phyloP scores from a whole-genome alignment of 345 rosid genomes.

The Geranium brycei region DNA sequence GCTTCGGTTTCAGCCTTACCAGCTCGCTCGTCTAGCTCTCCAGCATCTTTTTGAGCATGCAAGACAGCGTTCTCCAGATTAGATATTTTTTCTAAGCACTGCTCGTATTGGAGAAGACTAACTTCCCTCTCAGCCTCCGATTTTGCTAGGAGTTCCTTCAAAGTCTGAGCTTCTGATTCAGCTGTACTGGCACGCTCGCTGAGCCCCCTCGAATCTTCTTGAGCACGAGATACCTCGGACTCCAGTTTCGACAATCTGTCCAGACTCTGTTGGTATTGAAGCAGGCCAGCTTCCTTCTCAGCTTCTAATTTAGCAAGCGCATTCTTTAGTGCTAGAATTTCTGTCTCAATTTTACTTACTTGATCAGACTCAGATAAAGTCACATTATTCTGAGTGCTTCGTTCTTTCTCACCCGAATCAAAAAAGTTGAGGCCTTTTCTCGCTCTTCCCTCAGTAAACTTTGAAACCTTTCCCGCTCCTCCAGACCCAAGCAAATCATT shows the following conservation, averaged over 20 bases:
- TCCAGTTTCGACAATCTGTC: conserved; percentile 44
- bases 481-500: conserved; percentile 8
- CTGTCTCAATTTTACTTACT: conserved; percentile 56
- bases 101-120: conserved; percentile 46
- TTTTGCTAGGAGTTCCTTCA: conserved; percentile 43
- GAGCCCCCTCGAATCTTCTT: conserved; percentile 42
- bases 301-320: conserved; percentile 69
- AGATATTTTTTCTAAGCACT: conserved; percentile 52
- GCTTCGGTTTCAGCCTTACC: conserved; percentile 45
- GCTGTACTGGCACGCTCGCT: conserved; percentile 53
- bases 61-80: conserved; percentile 36
- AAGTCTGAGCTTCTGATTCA: conserved; percentile 55
- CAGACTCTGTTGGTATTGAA: conserved; percentile 59
- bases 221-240: conserved; percentile 54
- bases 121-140: conserved; percentile 46
- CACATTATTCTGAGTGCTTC: conserved; percentile 4
- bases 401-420: conserved; percentile 38
- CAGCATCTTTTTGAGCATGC: conserved; percentile 41
- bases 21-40: conserved; percentile 46
- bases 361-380: conserved; percentile 45
- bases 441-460: conserved; percentile 24
- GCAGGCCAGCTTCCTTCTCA: conserved; percentile 59
- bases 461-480: conserved; percentile 3
- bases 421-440: conserved; percentile 55
- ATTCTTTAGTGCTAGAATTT: conserved; percentile 51